Evolutionary conservation across 2,329 filamentous ascomycete species (phyloP).

Genomic region (Lachnellula hyalina): DNA sequence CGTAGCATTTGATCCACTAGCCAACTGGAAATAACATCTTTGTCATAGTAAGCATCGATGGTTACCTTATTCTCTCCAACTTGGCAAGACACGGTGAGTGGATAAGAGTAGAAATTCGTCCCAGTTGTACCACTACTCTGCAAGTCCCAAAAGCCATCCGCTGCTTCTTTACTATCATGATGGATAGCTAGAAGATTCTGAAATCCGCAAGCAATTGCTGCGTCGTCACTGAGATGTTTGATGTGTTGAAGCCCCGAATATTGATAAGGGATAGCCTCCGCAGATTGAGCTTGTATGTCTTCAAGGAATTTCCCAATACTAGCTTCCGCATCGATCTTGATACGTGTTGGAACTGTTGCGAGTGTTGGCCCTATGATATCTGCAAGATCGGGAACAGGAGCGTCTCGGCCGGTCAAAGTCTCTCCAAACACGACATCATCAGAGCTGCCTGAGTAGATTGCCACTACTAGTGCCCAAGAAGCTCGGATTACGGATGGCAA

Average conservation of each 20-base stretch:
- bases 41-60: conserved; percentile 6
- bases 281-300: conserved; percentile 40
- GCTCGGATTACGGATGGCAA: conserved; percentile 12
- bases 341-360: conserved; percentile 37
- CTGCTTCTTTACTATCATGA: conserved; percentile 1
- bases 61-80: not conserved
- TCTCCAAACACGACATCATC: conserved; percentile 39
- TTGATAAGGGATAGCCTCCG: conserved; percentile 38
- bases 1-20: conserved; percentile 1
- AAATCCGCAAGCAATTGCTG: conserved; percentile 12
- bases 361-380: conserved; percentile 39
- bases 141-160: conserved; percentile 1
- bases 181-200: conserved; percentile 8
- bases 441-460: conserved; percentile 33
- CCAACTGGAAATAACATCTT: conserved; percentile 5
- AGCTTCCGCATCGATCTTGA: conserved; percentile 29
- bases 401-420: conserved; percentile 38
- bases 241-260: conserved; percentile 15
- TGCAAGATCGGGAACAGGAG: conserved; percentile 34
- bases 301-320: conserved; percentile 39
- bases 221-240: conserved; percentile 9
- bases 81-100: conserved; percentile 7
- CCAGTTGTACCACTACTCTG: conserved; percentile 3
- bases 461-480: conserved; percentile 37
- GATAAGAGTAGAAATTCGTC: conserved; percentile 9